Evolutionary conservation across 2,329 filamentous ascomycete genomes (phyloP).

Genomic region (Tolypocladium ovalisporum): DNA sequence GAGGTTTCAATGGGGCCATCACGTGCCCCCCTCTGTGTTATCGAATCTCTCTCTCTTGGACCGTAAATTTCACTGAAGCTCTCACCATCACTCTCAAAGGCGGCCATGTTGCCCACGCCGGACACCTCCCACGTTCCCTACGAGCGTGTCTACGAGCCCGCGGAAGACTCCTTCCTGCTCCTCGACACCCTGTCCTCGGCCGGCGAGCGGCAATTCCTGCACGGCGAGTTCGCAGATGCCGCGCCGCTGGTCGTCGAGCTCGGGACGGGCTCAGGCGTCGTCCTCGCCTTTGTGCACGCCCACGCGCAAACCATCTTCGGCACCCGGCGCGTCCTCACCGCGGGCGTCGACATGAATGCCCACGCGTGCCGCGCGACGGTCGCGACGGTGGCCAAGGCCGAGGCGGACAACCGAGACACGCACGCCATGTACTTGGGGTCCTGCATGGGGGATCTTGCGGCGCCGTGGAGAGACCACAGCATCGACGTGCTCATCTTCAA

Average conservation of each 20-base stretch:
- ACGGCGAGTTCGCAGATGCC: conserved; percentile 40
- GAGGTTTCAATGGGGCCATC: conserved; percentile 5
- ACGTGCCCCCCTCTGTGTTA: conserved; percentile 7
- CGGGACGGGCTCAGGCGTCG: conserved; percentile 84
- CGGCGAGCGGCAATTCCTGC: conserved; percentile 59
- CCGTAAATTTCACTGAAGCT: not conserved
- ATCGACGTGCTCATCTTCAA: conserved; percentile 93
- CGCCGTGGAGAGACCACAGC: conserved; percentile 40
- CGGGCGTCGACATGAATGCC: conserved; percentile 75
- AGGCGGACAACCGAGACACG: conserved; percentile 18
- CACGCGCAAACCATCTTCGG: conserved; percentile 66
- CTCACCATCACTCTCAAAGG: conserved; percentile 5
- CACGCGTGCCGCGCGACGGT: conserved; percentile 70
- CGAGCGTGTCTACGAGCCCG: conserved; percentile 83
- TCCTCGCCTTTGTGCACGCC: conserved; percentile 78
- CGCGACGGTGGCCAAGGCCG: conserved; percentile 51
- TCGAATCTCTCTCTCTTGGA: not conserved
- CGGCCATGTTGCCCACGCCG: conserved; percentile 78
- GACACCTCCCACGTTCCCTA: conserved; percentile 87
- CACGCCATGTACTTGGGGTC: conserved; percentile 52
- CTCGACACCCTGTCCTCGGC: conserved; percentile 77
- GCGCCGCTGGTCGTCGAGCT: conserved; percentile 68
- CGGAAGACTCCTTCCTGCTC: conserved; percentile 90
- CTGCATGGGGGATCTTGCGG: conserved; percentile 58
- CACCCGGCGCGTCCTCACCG: conserved; percentile 54